Conservation (phyloP, 2,329 filamentous ascomycete genomes). For the Nemania bipapillata region DNA sequence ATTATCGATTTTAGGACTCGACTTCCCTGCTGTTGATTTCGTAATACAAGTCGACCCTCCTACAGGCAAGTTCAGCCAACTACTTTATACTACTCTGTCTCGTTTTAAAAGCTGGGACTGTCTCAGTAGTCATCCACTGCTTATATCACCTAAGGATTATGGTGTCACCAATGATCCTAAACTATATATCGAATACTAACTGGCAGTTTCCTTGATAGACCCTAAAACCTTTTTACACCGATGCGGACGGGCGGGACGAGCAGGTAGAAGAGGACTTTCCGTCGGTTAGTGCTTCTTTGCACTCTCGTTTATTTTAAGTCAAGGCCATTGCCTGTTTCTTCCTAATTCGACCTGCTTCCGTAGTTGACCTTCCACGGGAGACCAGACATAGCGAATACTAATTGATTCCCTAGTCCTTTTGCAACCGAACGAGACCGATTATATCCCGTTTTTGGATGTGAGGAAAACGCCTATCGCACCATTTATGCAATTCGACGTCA, state of each 20-base stretch:
- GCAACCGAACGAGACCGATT: slow-evolving; percentile 86
- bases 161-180: too few species aligned
- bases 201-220: slow-evolving; percentile 58
- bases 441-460: slow-evolving; percentile 85
- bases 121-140: neutral
- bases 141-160: neutral
- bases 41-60: slow-evolving; percentile 87
- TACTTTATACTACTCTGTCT: neutral
- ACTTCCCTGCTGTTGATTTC: slow-evolving; percentile 90
- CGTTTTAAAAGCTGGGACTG: neutral
- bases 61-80: slow-evolving; percentile 54
- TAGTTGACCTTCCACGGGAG: neutral
- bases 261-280: slow-evolving; percentile 84
- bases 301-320: neutral
- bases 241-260: slow-evolving; percentile 87
- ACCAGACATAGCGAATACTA: neutral
- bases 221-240: slow-evolving; percentile 96
- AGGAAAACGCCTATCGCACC: slow-evolving; percentile 83
- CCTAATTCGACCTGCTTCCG: neutral
- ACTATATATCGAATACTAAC: neutral
- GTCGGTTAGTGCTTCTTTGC: slow-evolving; percentile 57
- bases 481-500: slow-evolving; percentile 67
- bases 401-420: slow-evolving; percentile 70
- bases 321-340: neutral
- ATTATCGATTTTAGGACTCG: slow-evolving; percentile 64